Percentiles rank a stretch among this genome's conserved stretches.
Conservation (phyloP, 768 basidiomycete genomes). For the Mycena albidolilacea region DNA sequence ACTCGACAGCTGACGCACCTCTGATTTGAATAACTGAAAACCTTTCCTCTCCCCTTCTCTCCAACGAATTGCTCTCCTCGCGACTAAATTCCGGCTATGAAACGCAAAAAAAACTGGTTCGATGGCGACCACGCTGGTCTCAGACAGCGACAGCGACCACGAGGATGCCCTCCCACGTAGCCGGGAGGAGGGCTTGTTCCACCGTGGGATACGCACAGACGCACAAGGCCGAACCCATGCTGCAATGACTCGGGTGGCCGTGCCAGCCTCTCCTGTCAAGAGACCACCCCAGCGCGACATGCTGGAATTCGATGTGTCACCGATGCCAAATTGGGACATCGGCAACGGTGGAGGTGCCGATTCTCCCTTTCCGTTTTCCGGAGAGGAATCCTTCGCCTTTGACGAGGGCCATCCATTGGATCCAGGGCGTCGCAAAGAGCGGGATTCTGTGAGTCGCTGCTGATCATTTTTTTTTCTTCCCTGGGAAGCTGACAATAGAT, state of each 20-base stretch:
- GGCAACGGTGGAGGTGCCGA: not conserved
- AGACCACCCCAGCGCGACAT: not conserved
- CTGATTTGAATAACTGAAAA: too few relatives aligned
- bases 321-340: not conserved
- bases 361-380: not conserved
- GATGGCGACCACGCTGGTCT: not conserved
- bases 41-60: too few relatives aligned
- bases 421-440: too few relatives aligned
- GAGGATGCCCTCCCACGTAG: not conserved
- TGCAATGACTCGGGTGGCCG: not conserved
- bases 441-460: too few relatives aligned
- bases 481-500: too few relatives aligned
- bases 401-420: not conserved
- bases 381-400: not conserved
- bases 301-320: not conserved
- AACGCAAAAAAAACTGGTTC: not conserved
- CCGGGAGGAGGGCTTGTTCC: not conserved
- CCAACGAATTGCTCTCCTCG: not conserved
- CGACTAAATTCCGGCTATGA: not conserved
- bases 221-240: not conserved
- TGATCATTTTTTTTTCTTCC: too few relatives aligned
- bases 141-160: not conserved
- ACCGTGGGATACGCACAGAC: not conserved
- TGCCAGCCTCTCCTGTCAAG: not conserved
- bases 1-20: too few relatives aligned